phyloP scores from a whole-genome alignment of 2,329 filamentous ascomycete species.

The Xylariaceae sp. region DNA sequence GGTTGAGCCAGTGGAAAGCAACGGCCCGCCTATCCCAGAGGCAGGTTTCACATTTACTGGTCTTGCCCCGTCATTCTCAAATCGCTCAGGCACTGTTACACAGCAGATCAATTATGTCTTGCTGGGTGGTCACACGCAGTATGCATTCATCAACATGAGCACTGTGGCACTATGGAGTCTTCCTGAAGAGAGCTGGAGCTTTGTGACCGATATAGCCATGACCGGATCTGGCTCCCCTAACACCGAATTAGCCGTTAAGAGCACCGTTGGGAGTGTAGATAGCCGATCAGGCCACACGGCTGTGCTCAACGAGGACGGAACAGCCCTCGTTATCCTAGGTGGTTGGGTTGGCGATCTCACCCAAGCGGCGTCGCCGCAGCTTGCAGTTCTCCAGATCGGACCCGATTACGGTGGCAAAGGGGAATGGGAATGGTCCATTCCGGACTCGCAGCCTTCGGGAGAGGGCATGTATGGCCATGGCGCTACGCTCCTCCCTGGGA shows the following conservation, averaged over 20 bases:
- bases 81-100: slow-evolving; percentile 67
- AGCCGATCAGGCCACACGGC: slow-evolving; percentile 90
- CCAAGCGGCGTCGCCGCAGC: slow-evolving; percentile 79
- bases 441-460: slow-evolving; percentile 54
- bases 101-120: slow-evolving; percentile 81
- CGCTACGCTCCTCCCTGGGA: slow-evolving; percentile 66
- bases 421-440: slow-evolving; percentile 74
- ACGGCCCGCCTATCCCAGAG: slow-evolving; percentile 75
- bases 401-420: slow-evolving; percentile 74
- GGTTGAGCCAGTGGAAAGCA: slow-evolving; percentile 47
- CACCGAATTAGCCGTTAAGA: slow-evolving; percentile 62
- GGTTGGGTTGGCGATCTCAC: slow-evolving; percentile 89
- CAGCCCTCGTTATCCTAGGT: slow-evolving; percentile 77
- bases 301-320: slow-evolving; percentile 79
- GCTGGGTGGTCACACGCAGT: slow-evolving; percentile 81
- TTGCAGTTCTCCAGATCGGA: slow-evolving; percentile 78
- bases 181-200: slow-evolving; percentile 86
- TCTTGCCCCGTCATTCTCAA: slow-evolving; percentile 72
- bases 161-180: slow-evolving; percentile 86
- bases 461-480: slow-evolving; percentile 67
- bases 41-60: slow-evolving; percentile 86
- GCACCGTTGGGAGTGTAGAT: slow-evolving; percentile 60
- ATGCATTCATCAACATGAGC: slow-evolving; percentile 93
- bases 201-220: slow-evolving; percentile 63
- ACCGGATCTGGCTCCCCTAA: slow-evolving; percentile 50